These are phyloP conservation scores for Tarenaya hassleriana DNA, from an alignment of 345 rosid species.

Conservation along the genomic window DNA sequence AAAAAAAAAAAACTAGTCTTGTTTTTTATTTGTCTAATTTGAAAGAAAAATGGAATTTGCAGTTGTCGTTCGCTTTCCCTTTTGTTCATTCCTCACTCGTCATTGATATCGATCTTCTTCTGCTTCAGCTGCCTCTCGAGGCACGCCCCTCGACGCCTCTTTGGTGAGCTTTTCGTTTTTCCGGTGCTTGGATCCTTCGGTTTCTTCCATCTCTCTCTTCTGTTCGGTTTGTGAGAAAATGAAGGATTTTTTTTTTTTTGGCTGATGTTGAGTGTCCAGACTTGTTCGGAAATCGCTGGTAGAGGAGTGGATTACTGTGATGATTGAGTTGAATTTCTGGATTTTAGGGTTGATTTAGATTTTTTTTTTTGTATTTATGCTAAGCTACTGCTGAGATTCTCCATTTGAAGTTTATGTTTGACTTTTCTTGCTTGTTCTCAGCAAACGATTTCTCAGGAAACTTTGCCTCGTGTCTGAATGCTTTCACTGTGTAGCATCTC, in stretches of 20 bases:
- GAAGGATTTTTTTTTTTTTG: neutral
- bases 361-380: neutral
- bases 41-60: neutral
- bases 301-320: constrained; percentile 1
- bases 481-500: neutral
- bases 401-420: constrained; percentile 23
- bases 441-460: constrained; percentile 14
- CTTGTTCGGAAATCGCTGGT: constrained; percentile 2
- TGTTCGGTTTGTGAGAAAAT: neutral
- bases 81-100: constrained; percentile 9
- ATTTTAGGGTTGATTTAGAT: neutral
- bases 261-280: constrained; percentile 7
- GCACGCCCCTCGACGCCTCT: constrained; percentile 11
- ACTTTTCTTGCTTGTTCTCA: constrained; percentile 25
- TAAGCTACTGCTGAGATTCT: neutral
- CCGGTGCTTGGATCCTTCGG: neutral
- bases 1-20: too few relatives aligned
- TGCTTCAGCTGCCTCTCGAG: constrained; percentile 8
- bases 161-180: constrained; percentile 16
- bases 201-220: neutral
- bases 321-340: constrained; percentile 10
- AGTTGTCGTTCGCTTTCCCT: constrained; percentile 12
- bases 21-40: too few relatives aligned
- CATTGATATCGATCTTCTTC: neutral
- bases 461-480: constrained; percentile 1